These are phyloP conservation scores for Novymonas esmeraldas DNA, from an alignment of 208 protist species.

Conservation along the genomic window DNA sequence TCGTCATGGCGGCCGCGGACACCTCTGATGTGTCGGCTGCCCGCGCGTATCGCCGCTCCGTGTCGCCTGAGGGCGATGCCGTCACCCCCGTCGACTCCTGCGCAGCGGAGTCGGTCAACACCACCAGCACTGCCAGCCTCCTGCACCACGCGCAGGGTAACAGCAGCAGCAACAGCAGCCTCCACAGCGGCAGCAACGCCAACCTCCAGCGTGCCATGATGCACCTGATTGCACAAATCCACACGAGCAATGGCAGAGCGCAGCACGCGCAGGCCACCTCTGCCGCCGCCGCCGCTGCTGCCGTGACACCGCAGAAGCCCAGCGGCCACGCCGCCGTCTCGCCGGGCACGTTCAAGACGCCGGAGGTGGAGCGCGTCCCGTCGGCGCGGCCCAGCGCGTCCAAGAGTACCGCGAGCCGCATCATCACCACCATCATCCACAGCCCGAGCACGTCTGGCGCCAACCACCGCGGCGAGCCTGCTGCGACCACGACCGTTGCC, in stretches of 20 bases:
- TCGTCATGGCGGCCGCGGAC: conserved; percentile 14
- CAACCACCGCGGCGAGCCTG: not conserved
- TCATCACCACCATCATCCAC: conserved; percentile 38
- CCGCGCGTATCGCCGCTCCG: conserved; percentile 2
- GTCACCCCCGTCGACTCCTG: conserved; percentile 16
- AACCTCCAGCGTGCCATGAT: conserved; percentile 31
- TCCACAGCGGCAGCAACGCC: conserved; percentile 3
- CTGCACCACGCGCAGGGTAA: not conserved
- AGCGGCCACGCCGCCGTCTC: conserved; percentile 3
- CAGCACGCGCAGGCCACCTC: not conserved
- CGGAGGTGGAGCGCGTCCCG: conserved; percentile 30
- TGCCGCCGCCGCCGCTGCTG: not conserved
- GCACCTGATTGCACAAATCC: conserved; percentile 31
- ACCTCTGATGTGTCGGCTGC: not conserved
- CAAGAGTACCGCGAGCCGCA: conserved; percentile 27
- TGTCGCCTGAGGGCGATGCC: conserved; percentile 22
- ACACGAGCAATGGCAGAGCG: conserved; percentile 23
- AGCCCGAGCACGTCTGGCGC: conserved; percentile 14
- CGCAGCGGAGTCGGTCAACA: conserved; percentile 8
- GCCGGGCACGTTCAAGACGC: conserved; percentile 19
- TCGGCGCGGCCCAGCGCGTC: conserved; percentile 34
- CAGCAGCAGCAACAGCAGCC: conserved; percentile 8
- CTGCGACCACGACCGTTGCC: not conserved
- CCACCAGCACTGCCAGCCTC: not conserved
- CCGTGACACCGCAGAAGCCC: conserved; percentile 21